Conservation (phyloP, 2,329 filamentous ascomycete genomes). For the Fusarium virguliforme region DNA sequence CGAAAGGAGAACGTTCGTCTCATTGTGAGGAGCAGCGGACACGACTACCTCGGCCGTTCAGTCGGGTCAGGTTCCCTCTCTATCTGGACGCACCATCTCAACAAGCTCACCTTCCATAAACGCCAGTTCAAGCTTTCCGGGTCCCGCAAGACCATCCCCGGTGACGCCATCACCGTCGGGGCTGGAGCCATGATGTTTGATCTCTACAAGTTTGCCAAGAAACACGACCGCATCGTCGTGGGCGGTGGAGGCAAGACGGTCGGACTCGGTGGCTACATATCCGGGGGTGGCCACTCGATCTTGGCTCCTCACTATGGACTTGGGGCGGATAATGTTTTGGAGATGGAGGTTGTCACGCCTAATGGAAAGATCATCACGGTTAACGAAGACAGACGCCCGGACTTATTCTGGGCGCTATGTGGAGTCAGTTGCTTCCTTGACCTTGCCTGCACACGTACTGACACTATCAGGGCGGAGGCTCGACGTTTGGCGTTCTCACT, state of each 20-base stretch:
- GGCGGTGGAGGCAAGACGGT: constrained; percentile 70
- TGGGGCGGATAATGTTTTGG: constrained; percentile 72
- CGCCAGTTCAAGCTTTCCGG: constrained; percentile 60
- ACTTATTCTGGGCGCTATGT: constrained; percentile 75
- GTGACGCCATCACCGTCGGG: constrained; percentile 66
- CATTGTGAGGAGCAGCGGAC: constrained; percentile 57
- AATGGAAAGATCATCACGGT: constrained; percentile 65
- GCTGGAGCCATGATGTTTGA: constrained; percentile 68
- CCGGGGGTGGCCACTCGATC: constrained; percentile 73
- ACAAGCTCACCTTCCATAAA: constrained; percentile 56
- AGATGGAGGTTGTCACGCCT: constrained; percentile 70
- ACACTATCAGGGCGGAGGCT: constrained; percentile 65
- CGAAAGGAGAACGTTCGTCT: constrained; percentile 60
- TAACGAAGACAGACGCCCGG: constrained; percentile 67
- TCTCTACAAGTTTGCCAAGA: constrained; percentile 62
- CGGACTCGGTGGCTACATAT: constrained; percentile 71
- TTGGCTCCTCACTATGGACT: constrained; percentile 70
- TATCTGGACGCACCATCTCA: constrained; percentile 68
- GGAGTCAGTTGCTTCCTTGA: constrained; percentile 60
- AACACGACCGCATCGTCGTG: constrained; percentile 65
- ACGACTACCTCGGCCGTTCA: constrained; percentile 62
- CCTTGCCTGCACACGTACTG: background rate
- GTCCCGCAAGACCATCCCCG: constrained; percentile 60
- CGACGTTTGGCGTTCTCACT: constrained; percentile 73
- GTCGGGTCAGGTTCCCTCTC: constrained; percentile 65